Evolutionary conservation across 2,329 filamentous ascomycete species (phyloP).

Genomic region (Colletotrichum truncatum): DNA sequence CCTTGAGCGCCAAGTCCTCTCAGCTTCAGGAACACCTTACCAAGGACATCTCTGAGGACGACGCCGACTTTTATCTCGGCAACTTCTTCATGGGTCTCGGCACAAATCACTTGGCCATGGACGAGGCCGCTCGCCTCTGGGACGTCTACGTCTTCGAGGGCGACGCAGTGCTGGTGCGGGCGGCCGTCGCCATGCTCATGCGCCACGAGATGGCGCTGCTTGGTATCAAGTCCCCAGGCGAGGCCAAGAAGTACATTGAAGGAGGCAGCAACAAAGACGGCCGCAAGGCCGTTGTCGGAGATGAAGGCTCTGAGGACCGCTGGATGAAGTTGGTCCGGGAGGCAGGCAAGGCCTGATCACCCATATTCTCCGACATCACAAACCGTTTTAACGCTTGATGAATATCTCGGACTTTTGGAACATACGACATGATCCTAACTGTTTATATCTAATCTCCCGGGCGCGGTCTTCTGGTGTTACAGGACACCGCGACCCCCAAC

Average conservation of each 20-base stretch:
- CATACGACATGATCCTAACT: conserved; percentile 31
- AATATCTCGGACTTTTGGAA: conserved; percentile 25
- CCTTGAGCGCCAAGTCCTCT: conserved; percentile 70
- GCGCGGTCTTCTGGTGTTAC: not conserved
- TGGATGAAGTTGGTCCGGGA: conserved; percentile 52
- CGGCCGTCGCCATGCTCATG: conserved; percentile 73
- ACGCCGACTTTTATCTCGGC: conserved; percentile 64
- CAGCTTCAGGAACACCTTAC: conserved; percentile 72
- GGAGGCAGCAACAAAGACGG: conserved; percentile 32
- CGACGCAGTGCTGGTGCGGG: conserved; percentile 75
- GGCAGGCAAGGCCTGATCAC: conserved; percentile 45
- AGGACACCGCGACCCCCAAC: not conserved
- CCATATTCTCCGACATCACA: not conserved
- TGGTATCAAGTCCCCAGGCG: conserved; percentile 52
- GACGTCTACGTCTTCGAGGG: conserved; percentile 87
- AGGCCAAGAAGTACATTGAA: conserved; percentile 51
- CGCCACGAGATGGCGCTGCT: conserved; percentile 62
- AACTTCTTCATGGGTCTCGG: conserved; percentile 73
- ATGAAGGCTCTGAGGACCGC: conserved; percentile 56
- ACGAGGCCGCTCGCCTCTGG: conserved; percentile 79
- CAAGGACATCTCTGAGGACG: conserved; percentile 52
- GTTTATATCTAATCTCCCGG: conserved; percentile 31
- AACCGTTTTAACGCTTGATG: conserved; percentile 23
- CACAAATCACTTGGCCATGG: conserved; percentile 69
- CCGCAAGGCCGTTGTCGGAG: conserved; percentile 28